Conservation (phyloP, 192 early-diverging fungal species). For the Backusella australiensis region DNA sequence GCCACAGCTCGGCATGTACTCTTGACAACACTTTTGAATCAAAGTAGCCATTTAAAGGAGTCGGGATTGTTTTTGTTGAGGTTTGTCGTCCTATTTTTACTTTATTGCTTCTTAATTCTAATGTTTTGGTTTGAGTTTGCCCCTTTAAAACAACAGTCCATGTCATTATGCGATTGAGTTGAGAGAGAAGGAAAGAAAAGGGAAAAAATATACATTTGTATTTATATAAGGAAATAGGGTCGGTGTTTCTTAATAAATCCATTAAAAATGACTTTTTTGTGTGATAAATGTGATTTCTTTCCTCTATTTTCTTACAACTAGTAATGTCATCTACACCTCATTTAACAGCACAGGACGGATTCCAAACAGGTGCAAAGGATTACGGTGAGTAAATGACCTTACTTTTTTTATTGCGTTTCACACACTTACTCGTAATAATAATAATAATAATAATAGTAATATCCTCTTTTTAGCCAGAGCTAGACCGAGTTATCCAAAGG, state of each 20-base stretch:
- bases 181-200: conserved; percentile 46
- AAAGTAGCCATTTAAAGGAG: conserved; percentile 72
- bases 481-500: conserved; percentile 21
- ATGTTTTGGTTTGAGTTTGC: conserved; percentile 30
- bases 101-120: conserved; percentile 52
- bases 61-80: conserved; percentile 56
- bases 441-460: too few species aligned
- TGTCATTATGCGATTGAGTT: background rate
- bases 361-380: background rate
- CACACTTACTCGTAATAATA: too few species aligned
- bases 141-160: background rate
- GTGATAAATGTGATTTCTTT: background rate
- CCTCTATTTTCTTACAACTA: background rate
- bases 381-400: conserved; percentile 9
- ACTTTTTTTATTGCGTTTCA: too few species aligned
- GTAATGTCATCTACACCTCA: background rate
- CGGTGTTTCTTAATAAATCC: background rate
- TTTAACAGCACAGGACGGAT: background rate
- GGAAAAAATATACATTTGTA: background rate
- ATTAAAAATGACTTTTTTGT: too few species aligned
- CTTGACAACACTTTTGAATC: conserved; percentile 80
- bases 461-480: conserved; percentile 7
- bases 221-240: background rate
- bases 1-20: conserved; percentile 73
- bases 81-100: conserved; percentile 74